Percentiles rank a stretch among this genome's conserved stretches.
Conservation (phyloP, 75 land plant genomes). For the Sequoia sempervirens region DNA sequence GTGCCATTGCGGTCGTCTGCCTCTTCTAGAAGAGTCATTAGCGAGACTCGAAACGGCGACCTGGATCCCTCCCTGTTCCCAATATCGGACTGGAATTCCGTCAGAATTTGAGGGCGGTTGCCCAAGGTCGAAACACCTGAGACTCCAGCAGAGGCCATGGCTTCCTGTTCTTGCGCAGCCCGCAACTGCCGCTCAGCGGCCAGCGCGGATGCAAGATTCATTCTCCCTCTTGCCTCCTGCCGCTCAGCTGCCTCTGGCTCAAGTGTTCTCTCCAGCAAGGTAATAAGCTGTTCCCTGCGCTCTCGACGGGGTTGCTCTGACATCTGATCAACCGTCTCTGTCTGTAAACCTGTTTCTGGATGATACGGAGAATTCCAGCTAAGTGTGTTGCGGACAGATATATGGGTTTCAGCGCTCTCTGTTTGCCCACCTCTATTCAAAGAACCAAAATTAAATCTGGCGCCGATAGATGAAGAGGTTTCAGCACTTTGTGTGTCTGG, state of each 20-base stretch:
- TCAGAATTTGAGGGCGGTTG: background rate
- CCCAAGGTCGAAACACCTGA: background rate
- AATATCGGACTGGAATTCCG: background rate
- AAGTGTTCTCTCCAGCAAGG: background rate
- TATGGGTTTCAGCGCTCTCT: background rate
- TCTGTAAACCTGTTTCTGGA: background rate
- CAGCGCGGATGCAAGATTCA: slow-evolving; percentile 16
- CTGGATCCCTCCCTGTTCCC: background rate
- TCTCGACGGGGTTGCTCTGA: background rate
- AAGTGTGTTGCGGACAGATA: background rate
- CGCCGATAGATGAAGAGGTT: no score
- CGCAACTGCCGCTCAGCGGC: slow-evolving; percentile 12
- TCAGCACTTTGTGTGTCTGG: background rate
- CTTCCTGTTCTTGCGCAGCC: slow-evolving; percentile 2
- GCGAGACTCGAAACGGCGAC: slow-evolving; percentile 43
- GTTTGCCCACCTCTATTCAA: background rate
- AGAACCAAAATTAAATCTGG: no score
- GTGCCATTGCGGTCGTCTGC: slow-evolving; percentile 18
- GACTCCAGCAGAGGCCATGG: background rate
- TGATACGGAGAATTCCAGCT: background rate
- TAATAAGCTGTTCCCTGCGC: slow-evolving; percentile 5
- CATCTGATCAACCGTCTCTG: background rate
- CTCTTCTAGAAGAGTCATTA: slow-evolving; percentile 54
- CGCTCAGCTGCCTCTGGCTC: background rate
- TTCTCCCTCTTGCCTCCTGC: slow-evolving; percentile 1